phyloP scores from a whole-genome alignment of 2,329 filamentous ascomycete species.

The Ceratocystis harringtonii region DNA sequence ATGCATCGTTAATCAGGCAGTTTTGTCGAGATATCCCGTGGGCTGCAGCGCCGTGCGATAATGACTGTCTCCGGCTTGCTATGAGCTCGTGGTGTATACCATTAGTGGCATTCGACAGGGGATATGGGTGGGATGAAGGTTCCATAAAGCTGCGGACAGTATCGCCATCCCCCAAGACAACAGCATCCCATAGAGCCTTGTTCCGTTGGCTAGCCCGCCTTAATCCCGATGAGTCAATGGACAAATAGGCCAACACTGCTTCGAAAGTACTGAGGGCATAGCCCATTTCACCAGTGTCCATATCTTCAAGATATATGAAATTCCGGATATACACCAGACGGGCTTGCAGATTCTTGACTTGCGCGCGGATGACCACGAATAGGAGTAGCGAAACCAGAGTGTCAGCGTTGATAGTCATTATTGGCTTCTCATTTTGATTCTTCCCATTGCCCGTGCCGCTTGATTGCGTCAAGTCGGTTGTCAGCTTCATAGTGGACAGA shows the following conservation, averaged over 20 bases:
- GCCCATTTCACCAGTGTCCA: constrained; percentile 89
- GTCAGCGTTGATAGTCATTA: constrained; percentile 62
- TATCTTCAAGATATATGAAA: constrained; percentile 95
- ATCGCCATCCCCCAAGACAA: constrained; percentile 58
- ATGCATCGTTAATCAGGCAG: constrained; percentile 24
- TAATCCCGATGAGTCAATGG: constrained; percentile 64
- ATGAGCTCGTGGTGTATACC: constrained; percentile 10
- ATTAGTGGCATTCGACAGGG: background rate
- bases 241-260: constrained; percentile 78
- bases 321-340: constrained; percentile 88
- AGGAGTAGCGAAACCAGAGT: constrained; percentile 82
- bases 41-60: background rate
- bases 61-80: constrained; percentile 10
- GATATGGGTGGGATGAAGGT: constrained; percentile 27
- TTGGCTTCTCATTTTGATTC: constrained; percentile 32
- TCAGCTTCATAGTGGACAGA: constrained; percentile 64
- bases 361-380: constrained; percentile 81
- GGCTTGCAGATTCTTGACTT: constrained; percentile 75
- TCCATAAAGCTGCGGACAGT: constrained; percentile 70
- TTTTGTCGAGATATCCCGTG: constrained; percentile 26
- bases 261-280: constrained; percentile 95
- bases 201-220: constrained; percentile 77
- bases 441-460: constrained; percentile 26
- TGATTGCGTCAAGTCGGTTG: constrained; percentile 45
- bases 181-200: constrained; percentile 73